Evolutionary conservation across 2,329 filamentous ascomycete species (phyloP).

Genomic region (Hypoxylon sp.): DNA sequence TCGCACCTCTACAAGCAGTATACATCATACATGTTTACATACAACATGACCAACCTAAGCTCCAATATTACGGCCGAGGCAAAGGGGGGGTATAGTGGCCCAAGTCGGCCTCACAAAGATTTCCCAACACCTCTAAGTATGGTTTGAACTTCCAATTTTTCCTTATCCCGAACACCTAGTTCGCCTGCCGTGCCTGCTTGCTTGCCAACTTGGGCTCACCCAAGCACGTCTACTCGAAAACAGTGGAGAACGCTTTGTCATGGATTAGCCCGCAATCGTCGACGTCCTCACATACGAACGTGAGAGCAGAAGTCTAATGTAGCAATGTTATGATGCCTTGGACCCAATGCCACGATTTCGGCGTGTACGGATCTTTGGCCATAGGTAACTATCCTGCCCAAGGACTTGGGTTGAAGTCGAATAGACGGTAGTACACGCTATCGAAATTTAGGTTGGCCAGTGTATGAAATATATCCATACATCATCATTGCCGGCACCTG

Average conservation of each 20-base stretch:
- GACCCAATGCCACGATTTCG: slow-evolving; percentile 14
- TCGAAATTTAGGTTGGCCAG: slow-evolving; percentile 38
- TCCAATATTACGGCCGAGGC: slow-evolving; percentile 32
- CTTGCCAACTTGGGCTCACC: slow-evolving; percentile 29
- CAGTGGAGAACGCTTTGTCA: slow-evolving; percentile 15
- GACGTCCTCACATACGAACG: slow-evolving; percentile 4
- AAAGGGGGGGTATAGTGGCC: slow-evolving; percentile 34
- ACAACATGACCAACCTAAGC: slow-evolving; percentile 42
- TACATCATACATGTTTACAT: slow-evolving; percentile 43
- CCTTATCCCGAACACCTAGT: slow-evolving; percentile 39
- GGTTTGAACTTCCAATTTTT: slow-evolving; percentile 38
- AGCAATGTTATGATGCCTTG: slow-evolving; percentile 5
- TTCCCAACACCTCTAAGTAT: slow-evolving; percentile 33
- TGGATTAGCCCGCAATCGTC: slow-evolving; percentile 21
- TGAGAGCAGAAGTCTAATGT: slow-evolving; percentile 7
- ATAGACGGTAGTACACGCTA: slow-evolving; percentile 27
- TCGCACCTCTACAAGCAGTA: slow-evolving; percentile 32
- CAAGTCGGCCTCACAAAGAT: slow-evolving; percentile 33
- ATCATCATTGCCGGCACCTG: slow-evolving; percentile 23
- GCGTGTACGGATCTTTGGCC: slow-evolving; percentile 18
- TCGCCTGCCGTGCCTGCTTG: slow-evolving; percentile 29
- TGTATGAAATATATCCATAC: slow-evolving; percentile 38
- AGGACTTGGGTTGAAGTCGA: slow-evolving; percentile 10
- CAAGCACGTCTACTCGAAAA: slow-evolving; percentile 28
- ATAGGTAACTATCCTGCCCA: slow-evolving; percentile 3